Base-by-base conservation (phyloP, 768 basidiomycete genomes). In the Rhizopogon roseolus region DNA sequence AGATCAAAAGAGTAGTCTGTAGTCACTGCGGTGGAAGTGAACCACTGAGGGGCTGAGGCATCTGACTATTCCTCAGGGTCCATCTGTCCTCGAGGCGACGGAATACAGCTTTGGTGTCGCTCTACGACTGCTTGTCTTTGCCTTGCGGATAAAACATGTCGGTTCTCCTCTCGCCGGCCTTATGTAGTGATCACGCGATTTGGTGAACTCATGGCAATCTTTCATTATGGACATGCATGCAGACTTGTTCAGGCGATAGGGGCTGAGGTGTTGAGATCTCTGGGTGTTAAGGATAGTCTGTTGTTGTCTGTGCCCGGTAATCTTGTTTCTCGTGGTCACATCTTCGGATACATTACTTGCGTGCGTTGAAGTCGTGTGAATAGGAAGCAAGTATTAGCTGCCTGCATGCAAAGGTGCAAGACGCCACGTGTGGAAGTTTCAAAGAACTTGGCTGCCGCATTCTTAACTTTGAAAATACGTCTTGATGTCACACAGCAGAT, bases 401-500 rank as follows among this genome's bases (percentile, higher is more conserved):
- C 46, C 46, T 48, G 46, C 46, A 36, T 36, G 46, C 45, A 46
- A 46, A 34, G 45, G 45, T 13, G 45, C 32, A 46, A 16, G 22
- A 22, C 34, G 29, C 45, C 45, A 34, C 45, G 45, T 17, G 29
- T 46, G 45, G 32, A 46, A 29, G 32, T 34, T 46, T 2, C 13
- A 46, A 32, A 7, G 22, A 36, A 36, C 11, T 13, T 1, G 13
- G 11, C 5, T 48, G 46, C 22, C 37, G 32, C 34, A 36, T 32
- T 36, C 34, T 36, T 48, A 32, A 22, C 19, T 19, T 48, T 48
- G 14, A 32, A 48, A 48, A 32, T 8, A 16, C 34, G 37, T 48
- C 46, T 36, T 25, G 34, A 48, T 48, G 19, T 19, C 46, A 48
- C 46, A 48, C 46, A 48, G 46, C 46, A 48, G 19, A 48, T 48